phyloP scores from a whole-genome alignment of 495 filamentous ascomycete genomes.

The Neurospora intermedia region DNA sequence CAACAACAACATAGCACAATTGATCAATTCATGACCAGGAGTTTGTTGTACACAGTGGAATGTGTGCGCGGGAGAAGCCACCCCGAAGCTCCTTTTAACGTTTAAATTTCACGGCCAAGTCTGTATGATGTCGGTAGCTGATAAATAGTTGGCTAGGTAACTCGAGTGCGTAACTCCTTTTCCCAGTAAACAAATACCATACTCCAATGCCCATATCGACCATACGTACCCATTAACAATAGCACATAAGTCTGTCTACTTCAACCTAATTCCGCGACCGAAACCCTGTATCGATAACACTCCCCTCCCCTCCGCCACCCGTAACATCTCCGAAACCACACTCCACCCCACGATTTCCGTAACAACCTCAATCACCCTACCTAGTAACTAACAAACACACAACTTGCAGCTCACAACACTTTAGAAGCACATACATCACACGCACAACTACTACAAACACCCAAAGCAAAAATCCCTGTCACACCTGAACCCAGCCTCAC shows the following conservation, averaged over 20 bases:
- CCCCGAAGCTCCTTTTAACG: not conserved
- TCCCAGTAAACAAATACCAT: not conserved
- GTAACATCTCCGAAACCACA: not conserved
- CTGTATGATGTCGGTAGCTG: not conserved
- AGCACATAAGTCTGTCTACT: not conserved
- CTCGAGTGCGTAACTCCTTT: not conserved
- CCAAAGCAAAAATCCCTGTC: conserved; percentile 32
- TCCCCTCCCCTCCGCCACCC: not conserved
- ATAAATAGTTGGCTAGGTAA: not conserved
- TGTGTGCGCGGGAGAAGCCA: not conserved
- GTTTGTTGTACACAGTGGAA: not conserved
- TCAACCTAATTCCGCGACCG: not conserved
- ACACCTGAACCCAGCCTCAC: conserved; percentile 30
- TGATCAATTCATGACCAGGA: not conserved
- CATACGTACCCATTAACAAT: not conserved
- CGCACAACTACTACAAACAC: conserved; percentile 15
- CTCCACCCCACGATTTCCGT: not conserved
- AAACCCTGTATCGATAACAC: not conserved
- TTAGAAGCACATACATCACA: not conserved
- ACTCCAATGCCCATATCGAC: not conserved
- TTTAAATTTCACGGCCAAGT: not conserved
- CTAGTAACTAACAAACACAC: not conserved
- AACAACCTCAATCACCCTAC: not conserved
- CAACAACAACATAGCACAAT: not conserved
- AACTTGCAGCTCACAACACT: not conserved